phyloP scores from a whole-genome alignment of 1,284 basidiomycete genomes.

The Trametes hirsuta region DNA sequence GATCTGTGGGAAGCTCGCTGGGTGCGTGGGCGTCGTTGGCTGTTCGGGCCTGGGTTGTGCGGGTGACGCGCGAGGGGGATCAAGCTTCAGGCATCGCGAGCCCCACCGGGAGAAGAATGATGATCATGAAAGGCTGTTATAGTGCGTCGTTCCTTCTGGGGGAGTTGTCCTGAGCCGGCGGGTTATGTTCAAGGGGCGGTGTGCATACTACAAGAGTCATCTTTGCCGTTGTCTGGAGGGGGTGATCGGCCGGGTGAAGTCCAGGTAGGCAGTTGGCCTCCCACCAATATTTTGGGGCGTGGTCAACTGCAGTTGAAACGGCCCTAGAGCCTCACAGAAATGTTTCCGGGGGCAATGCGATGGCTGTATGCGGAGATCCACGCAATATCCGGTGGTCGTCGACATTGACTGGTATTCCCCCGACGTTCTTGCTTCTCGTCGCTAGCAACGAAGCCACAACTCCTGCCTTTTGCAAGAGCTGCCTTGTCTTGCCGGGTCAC shows the following conservation, averaged over 20 bases:
- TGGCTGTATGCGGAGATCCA: constrained; percentile 19
- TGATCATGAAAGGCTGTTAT: constrained; percentile 3
- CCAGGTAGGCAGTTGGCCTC: too few relatives aligned
- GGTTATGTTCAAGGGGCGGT: too few relatives aligned
- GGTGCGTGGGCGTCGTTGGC: background rate
- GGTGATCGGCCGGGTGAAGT: too few relatives aligned
- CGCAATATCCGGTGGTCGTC: constrained; percentile 12
- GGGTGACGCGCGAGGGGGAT: background rate
- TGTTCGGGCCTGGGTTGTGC: background rate
- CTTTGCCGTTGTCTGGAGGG: too few relatives aligned
- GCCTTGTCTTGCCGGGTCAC: constrained; percentile 12
- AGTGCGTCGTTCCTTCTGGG: background rate
- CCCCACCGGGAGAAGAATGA: constrained; percentile 2
- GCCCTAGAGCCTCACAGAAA: background rate
- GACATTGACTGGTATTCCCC: constrained; percentile 4
- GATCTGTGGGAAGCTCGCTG: background rate
- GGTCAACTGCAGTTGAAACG: too few relatives aligned
- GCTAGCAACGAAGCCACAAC: background rate
- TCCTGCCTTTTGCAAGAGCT: constrained; percentile 6
- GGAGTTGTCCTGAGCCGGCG: too few relatives aligned
- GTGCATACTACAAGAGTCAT: too few relatives aligned
- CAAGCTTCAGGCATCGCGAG: constrained; percentile 8
- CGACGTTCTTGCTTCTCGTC: background rate
- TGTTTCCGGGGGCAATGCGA: background rate
- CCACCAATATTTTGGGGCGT: too few relatives aligned